phyloP scores from a whole-genome alignment of 83 land plant genomes.

The Isoetes engelmannii region DNA sequence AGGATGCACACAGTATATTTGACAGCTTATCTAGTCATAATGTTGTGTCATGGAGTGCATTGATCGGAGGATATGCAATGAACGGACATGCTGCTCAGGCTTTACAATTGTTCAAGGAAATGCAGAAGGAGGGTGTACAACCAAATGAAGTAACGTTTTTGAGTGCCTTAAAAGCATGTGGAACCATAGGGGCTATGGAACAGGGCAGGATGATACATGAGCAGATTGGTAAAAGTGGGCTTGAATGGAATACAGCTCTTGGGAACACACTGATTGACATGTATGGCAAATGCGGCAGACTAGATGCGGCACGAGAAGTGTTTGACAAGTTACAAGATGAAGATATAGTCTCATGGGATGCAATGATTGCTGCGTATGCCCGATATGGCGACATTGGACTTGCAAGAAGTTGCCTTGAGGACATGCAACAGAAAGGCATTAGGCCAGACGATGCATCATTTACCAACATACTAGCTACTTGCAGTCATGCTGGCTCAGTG shows the following conservation, averaged over 20 bases:
- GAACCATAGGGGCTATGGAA: not conserved
- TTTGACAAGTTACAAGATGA: not conserved
- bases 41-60: constrained; percentile 7
- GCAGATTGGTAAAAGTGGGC: not conserved
- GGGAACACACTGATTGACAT: constrained; percentile 8
- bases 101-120: not conserved
- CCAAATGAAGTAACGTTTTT: constrained; percentile 2
- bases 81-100: constrained; percentile 6
- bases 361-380: constrained; percentile 3
- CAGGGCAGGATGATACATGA: constrained; percentile 1
- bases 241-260: not conserved
- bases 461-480: constrained; percentile 12
- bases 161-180: constrained; percentile 1
- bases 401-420: not conserved
- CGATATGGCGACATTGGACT: not conserved
- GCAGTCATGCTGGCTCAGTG: constrained; percentile 13
- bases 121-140: constrained; percentile 1
- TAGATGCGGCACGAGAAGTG: constrained; percentile 4
- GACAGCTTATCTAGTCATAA: not conserved
- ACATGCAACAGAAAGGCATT: constrained; percentile 7
- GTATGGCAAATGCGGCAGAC: constrained; percentile 10
- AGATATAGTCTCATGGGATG: constrained; percentile 5
- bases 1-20: constrained; percentile 1
- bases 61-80: constrained; percentile 11
- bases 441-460: constrained; percentile 10